Base-by-base conservation (phyloP, 257 asterid genomes). In the Capsicum pubescens region DNA sequence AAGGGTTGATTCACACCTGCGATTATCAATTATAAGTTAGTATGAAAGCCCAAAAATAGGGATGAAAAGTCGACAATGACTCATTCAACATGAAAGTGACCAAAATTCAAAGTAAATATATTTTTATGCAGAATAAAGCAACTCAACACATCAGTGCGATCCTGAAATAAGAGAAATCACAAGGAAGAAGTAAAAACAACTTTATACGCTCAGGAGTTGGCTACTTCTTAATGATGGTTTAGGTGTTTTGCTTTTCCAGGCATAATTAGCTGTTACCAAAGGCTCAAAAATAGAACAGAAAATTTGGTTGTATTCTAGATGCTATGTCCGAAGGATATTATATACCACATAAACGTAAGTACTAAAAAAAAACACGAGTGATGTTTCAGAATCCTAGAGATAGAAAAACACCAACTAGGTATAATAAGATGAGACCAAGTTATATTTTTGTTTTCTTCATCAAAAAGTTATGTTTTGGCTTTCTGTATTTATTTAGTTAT, bases 1-100 rank as follows among this genome's bases (percentile, higher is more conserved):
- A 81, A 95, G 92, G 83, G 93, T 84, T 54, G 98, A 87, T 87
- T 92, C 94, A 63, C 98, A 93, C 86, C 98, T 94, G 92, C 44
- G 32, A 79, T 83, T 67, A 85, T 60, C 44, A 8, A 82, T n/a
- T 26, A 61, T 1, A 82, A 64, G 39, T 68, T 54, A 55, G 32
- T 16, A 67, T 6, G 64, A 58, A 68, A 67, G 69, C 50, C 16
- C 14, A 4, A 15, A 77, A 77, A 54, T 21, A 9, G 3, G 59
- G 64, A 14, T 54, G 82, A 74, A 3, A 26, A 52, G 82, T 8
- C 8, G 9, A 1, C 50, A 0, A 77, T 77, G 26, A 58, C 66
- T 74, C 61, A 26, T 74, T 52, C 61, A 74, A n/a, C 44, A 50
- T 48, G 36, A n/a, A 48, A 19, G 39, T n/a, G 17, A 42, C 9